Evolutionary conservation across 495 filamentous ascomycete genomes (phyloP), one percentile per base, ranked within the genome.

Genomic region (Xylaria curta): DNA sequence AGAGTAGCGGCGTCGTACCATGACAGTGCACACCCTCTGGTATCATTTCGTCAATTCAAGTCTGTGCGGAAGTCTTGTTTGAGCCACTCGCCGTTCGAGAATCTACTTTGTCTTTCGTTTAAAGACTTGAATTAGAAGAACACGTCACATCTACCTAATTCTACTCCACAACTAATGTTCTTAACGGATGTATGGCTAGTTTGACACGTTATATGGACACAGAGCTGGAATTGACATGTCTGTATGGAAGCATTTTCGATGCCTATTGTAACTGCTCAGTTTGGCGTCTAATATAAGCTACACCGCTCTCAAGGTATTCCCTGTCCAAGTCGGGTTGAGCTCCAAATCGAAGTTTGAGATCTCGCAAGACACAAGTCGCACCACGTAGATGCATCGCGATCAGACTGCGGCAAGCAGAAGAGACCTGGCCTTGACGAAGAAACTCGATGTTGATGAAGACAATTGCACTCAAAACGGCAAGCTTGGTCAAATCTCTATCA

Each of bases 181-280:
- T 4, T 12, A 24, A 24, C n/a, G 3, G n/a, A 8, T 51, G 9
- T 51, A 24, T 51, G 49, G 49, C 5, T 51, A 10, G n/a, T 24
- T 51, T 24, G 9, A 24, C 7, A 51, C 24, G 8, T 12, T 24
- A 51, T 24, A n/a, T 6, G 0, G 21, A 51, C 49, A 24, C 46
- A n/a, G 17, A 17, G n/a, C n/a, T 49, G 6, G 46, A 7, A 24
- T 15, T 28, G 24, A 5, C 3, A 15, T 3, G 24, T 12, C 17
- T 54, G 15, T 4, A 54, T 28, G 51, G 3, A 26, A 12, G 51
- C 26, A 28, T 13, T 28, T 15, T 21, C 24, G 0, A 13, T 12
- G 4, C 12, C 51, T 54, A 38, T 59, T 24, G 78, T 94, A 65
- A 5, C 62, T 65, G 62, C 40, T 65, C 24, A 31, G 26, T 26